Percentiles rank a stretch among this genome's conserved stretches.
phyloP scores from a whole-genome alignment of 2,329 filamentous ascomycete species.

The Talaromyces sp. region DNA sequence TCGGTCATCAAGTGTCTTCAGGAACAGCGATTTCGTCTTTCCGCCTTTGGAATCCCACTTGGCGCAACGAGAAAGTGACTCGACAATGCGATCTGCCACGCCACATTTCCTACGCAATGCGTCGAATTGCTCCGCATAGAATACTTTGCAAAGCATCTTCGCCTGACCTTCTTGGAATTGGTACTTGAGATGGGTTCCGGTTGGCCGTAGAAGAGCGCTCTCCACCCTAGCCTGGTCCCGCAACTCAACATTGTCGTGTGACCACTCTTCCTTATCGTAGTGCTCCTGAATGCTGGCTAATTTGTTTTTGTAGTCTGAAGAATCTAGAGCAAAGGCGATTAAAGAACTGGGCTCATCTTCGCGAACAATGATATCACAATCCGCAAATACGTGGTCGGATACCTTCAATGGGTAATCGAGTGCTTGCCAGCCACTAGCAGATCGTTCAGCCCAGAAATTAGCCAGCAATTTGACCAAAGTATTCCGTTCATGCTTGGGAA shows the following conservation, averaged over 20 bases:
- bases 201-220: constrained; percentile 75
- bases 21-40: constrained; percentile 94
- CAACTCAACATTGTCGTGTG: constrained; percentile 33
- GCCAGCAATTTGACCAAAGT: constrained; percentile 93
- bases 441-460: constrained; percentile 97
- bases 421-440: constrained; percentile 87
- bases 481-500: constrained; percentile 89
- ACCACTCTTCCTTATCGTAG: constrained; percentile 31
- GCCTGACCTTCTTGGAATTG: constrained; percentile 93
- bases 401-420: constrained; percentile 87
- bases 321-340: constrained; percentile 87
- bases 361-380: constrained; percentile 93
- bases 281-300: constrained; percentile 52
- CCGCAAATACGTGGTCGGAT: constrained; percentile 92
- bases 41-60: constrained; percentile 98
- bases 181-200: constrained; percentile 91
- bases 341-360: constrained; percentile 97
- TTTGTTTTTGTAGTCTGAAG: constrained; percentile 80
- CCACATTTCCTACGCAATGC: constrained; percentile 89
- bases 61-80: constrained; percentile 88
- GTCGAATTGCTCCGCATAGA: constrained; percentile 97
- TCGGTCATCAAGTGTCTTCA: constrained; percentile 93
- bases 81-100: constrained; percentile 87
- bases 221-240: constrained; percentile 72
- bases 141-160: constrained; percentile 95